Percentiles rank a stretch among this genome's conserved stretches.
phyloP scores from a whole-genome alignment of 2,329 filamentous ascomycete species.

The Fusarium multiceps region DNA sequence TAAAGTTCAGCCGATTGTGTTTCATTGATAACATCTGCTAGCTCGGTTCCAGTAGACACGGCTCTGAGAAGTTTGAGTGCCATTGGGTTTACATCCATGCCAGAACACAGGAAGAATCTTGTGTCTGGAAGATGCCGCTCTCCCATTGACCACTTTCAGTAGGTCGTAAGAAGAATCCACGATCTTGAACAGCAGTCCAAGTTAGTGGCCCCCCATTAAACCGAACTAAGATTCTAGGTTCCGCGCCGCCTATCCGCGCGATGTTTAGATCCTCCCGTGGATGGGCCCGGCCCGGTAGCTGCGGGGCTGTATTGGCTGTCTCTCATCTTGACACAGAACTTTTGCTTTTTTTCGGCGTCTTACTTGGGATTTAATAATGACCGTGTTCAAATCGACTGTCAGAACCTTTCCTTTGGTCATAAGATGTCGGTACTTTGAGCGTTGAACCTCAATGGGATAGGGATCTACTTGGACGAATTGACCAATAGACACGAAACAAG shows the following conservation, averaged over 20 bases:
- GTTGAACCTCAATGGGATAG: constrained; percentile 5
- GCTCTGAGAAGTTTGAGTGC: neutral
- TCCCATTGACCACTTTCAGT: neutral
- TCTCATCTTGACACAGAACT: neutral
- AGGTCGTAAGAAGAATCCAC: constrained; percentile 3
- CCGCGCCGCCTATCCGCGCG: constrained; percentile 13
- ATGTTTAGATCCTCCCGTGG: constrained; percentile 22
- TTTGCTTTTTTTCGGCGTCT: neutral
- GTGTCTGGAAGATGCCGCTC: neutral
- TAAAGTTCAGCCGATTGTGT: constrained; percentile 7
- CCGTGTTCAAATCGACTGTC: neutral
- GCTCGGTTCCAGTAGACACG: constrained; percentile 1
- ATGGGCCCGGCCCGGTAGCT: constrained; percentile 9
- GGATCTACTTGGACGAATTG: neutral
- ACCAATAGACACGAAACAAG: neutral
- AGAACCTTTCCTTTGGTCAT: neutral
- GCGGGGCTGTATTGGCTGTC: constrained; percentile 13
- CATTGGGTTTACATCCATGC: neutral
- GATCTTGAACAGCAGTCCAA: constrained; percentile 8
- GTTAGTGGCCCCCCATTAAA: neutral
- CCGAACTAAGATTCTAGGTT: constrained; percentile 3
- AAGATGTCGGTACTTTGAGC: constrained; percentile 8
- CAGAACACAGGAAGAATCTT: neutral
- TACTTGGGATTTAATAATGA: neutral
- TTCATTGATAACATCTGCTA: neutral